Conservation (phyloP, 2,329 filamentous ascomycete species). For the Claviceps fusiformis region DNA sequence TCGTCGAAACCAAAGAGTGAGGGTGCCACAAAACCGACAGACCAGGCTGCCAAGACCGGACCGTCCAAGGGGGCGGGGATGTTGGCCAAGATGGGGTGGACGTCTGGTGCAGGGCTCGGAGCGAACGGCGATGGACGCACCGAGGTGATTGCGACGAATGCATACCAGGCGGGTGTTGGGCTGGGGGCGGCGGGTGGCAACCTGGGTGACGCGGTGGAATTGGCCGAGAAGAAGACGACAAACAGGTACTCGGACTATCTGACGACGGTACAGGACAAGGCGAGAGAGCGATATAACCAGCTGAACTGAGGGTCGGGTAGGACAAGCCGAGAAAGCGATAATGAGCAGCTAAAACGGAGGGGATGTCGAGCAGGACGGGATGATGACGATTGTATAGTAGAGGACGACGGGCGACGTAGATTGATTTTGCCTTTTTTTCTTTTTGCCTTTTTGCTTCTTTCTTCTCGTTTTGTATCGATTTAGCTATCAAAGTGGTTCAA, state of each 20-base stretch:
- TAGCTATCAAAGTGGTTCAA: too few species aligned
- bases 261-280: constrained; percentile 50
- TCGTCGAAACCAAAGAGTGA: constrained; percentile 24
- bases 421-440: too few species aligned
- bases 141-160: constrained; percentile 48
- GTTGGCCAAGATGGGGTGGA: constrained; percentile 63
- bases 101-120: constrained; percentile 49
- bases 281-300: constrained; percentile 50
- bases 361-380: too few species aligned
- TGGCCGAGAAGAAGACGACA: constrained; percentile 48
- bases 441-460: too few species aligned
- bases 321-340: constrained; percentile 55
- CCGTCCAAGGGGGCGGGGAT: constrained; percentile 52
- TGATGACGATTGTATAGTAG: too few species aligned
- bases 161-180: constrained; percentile 56
- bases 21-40: constrained; percentile 5
- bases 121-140: constrained; percentile 48
- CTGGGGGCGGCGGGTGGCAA: constrained; percentile 57
- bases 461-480: too few species aligned
- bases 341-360: too few species aligned
- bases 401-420: too few species aligned
- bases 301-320: constrained; percentile 24
- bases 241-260: constrained; percentile 49
- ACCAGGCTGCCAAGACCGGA: constrained; percentile 16
- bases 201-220: constrained; percentile 51